phyloP scores from a whole-genome alignment of 2,329 filamentous ascomycete species.

The Ophiostoma sp. region DNA sequence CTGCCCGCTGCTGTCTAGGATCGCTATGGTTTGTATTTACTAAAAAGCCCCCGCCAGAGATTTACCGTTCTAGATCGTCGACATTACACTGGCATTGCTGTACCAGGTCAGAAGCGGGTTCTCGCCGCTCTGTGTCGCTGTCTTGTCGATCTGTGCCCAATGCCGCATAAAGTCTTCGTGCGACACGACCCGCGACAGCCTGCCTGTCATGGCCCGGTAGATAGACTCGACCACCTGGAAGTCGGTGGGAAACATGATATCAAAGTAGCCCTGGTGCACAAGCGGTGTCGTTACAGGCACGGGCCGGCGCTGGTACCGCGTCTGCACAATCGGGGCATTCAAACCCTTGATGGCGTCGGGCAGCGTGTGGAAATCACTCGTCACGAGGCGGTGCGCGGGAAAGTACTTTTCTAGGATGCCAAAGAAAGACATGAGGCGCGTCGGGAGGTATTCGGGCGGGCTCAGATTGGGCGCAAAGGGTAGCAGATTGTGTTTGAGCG shows the following conservation, averaged over 20 bases:
- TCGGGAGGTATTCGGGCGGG: conserved; percentile 86
- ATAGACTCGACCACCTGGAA: conserved; percentile 86
- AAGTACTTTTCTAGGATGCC: conserved; percentile 84
- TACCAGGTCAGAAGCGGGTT: conserved; percentile 92
- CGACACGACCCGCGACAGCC: conserved; percentile 75
- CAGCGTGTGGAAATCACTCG: conserved; percentile 83
- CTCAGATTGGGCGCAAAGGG: conserved; percentile 67
- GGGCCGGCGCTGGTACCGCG: conserved; percentile 77
- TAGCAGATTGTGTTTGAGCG: conserved; percentile 56
- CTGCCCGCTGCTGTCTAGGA: no score
- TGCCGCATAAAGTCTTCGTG: conserved; percentile 87
- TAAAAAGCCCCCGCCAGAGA: no score
- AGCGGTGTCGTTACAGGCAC: conserved; percentile 87
- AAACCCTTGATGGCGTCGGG: conserved; percentile 77
- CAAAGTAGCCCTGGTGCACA: conserved; percentile 97
- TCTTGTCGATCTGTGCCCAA: conserved; percentile 89
- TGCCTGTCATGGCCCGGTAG: conserved; percentile 88
- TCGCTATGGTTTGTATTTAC: no score
- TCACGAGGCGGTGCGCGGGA: conserved; percentile 79
- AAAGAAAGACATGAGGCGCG: conserved; percentile 93
- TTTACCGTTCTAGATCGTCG: conserved; percentile 53
- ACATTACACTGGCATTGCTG: conserved; percentile 88
- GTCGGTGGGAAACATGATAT: conserved; percentile 96
- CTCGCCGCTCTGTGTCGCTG: conserved; percentile 81
- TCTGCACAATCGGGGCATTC: conserved; percentile 95